Evolutionary conservation across 139 green algal species (phyloP).

Genomic region (Asterochloris sp.): DNA sequence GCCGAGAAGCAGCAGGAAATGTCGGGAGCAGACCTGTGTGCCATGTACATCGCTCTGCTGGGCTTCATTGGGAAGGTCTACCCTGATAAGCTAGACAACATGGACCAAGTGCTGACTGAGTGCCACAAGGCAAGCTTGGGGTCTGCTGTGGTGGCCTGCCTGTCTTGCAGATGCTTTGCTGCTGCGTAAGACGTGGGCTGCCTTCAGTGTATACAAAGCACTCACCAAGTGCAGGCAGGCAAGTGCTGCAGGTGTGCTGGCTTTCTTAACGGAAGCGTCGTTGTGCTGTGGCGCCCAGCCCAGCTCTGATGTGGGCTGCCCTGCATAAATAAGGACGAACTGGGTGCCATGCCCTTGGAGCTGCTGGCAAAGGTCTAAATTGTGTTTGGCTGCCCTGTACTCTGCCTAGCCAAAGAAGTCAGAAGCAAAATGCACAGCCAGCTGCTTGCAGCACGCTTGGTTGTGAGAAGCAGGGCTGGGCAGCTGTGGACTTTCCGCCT

Average conservation of each 20-base stretch:
- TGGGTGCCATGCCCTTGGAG: no score
- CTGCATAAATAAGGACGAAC: no score
- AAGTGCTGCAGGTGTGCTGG: background rate
- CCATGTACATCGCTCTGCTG: slow-evolving; percentile 83
- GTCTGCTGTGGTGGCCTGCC: background rate
- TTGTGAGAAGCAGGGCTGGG: no score
- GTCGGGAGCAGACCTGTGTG: slow-evolving; percentile 57
- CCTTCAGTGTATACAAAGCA: background rate
- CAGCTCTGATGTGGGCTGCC: no score
- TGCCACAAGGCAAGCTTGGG: slow-evolving; percentile 35
- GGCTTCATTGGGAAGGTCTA: slow-evolving; percentile 72
- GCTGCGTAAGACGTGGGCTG: background rate
- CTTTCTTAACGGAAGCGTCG: no score
- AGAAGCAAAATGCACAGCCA: no score
- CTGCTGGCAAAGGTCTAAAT: no score
- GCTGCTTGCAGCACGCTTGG: no score
- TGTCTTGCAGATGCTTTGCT: background rate
- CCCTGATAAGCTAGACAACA: slow-evolving; percentile 64
- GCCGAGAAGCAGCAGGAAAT: slow-evolving; percentile 65
- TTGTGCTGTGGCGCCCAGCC: no score
- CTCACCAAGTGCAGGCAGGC: background rate
- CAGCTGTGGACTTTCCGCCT: no score
- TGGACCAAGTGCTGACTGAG: slow-evolving; percentile 60
- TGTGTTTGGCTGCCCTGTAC: no score
- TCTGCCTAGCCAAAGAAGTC: no score